phyloP scores from a whole-genome alignment of 192 early-diverging fungal species.

The Podila epigama region DNA sequence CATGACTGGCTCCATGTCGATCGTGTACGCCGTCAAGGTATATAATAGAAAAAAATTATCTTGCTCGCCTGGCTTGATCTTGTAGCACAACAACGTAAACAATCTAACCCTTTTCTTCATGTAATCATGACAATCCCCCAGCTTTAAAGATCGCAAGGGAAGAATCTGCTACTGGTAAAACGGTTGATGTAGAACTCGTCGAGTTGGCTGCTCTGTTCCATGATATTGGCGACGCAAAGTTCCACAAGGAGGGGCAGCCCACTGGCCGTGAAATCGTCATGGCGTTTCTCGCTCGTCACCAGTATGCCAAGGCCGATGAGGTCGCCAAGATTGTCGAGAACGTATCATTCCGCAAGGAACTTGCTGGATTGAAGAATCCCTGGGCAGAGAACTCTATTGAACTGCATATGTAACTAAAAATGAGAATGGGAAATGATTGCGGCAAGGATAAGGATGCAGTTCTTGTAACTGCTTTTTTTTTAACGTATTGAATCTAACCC shows the following conservation, averaged over 20 bases:
- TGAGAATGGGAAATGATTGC: no score
- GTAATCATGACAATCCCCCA: background rate
- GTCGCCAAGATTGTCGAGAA: slow-evolving; percentile 66
- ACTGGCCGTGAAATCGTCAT: slow-evolving; percentile 62
- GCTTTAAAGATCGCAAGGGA: slow-evolving; percentile 53
- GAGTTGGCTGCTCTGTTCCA: slow-evolving; percentile 74
- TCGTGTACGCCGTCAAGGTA: slow-evolving; percentile 67
- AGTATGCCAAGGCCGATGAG: slow-evolving; percentile 50
- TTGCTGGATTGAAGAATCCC: slow-evolving; percentile 57
- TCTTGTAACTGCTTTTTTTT: no score
- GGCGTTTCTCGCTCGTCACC: slow-evolving; percentile 46
- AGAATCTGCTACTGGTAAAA: slow-evolving; percentile 30
- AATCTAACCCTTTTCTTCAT: background rate
- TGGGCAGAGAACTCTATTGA: slow-evolving; percentile 67
- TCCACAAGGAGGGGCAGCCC: slow-evolving; percentile 52
- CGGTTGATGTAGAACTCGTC: slow-evolving; percentile 62
- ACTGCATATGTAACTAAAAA: slow-evolving; percentile 59
- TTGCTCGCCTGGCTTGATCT: no score
- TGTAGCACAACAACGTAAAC: background rate
- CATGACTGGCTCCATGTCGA: slow-evolving; percentile 76
- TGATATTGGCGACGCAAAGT: slow-evolving; percentile 76
- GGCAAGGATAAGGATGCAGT: no score
- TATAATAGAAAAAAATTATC: no score
- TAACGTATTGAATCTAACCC: no score
- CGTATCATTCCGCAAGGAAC: slow-evolving; percentile 72